Percentiles rank a stretch among this genome's conserved stretches.
phyloP scores from a whole-genome alignment of 441 rosid species.

The Adansonia grandidieri region DNA sequence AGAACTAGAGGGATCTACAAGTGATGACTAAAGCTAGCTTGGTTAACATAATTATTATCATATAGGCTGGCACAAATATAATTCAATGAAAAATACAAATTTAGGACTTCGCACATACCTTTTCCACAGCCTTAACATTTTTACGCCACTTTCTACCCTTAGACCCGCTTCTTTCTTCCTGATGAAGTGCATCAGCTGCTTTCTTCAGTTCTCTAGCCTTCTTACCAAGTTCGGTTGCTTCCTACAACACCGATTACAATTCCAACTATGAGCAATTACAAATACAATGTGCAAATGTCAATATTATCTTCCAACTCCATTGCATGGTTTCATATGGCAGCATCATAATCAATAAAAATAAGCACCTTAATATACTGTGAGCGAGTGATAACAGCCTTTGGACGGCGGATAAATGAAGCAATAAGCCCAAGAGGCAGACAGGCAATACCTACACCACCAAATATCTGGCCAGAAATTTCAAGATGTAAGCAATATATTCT shows the following conservation, averaged over 20 bases:
- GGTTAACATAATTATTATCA: background rate
- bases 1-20: background rate
- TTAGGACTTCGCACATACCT: conserved; percentile 48
- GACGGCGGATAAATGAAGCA: conserved; percentile 89
- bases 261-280: conserved; percentile 15
- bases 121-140: conserved; percentile 93
- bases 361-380: conserved; percentile 94
- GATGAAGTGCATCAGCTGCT: conserved; percentile 93
- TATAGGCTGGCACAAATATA: background rate
- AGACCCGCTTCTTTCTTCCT: conserved; percentile 92
- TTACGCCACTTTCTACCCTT: conserved; percentile 97
- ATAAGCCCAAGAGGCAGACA: conserved; percentile 93
- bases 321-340: background rate
- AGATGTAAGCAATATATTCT: conserved; percentile 18
- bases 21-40: conserved; percentile 5
- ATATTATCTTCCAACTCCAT: conserved; percentile 1
- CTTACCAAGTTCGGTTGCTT: conserved; percentile 97
- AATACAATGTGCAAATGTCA: conserved; percentile 1
- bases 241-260: conserved; percentile 47
- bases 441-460: conserved; percentile 98
- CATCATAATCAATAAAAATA: conserved; percentile 16
- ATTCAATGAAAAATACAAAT: conserved; percentile 3
- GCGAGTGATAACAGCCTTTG: conserved; percentile 96
- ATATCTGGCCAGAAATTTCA: conserved; percentile 59
- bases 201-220: conserved; percentile 93